Percentiles rank a stretch among this genome's conserved stretches.
phyloP scores from a whole-genome alignment of 2,329 filamentous ascomycete species.

The Amesomyces nigricolor region DNA sequence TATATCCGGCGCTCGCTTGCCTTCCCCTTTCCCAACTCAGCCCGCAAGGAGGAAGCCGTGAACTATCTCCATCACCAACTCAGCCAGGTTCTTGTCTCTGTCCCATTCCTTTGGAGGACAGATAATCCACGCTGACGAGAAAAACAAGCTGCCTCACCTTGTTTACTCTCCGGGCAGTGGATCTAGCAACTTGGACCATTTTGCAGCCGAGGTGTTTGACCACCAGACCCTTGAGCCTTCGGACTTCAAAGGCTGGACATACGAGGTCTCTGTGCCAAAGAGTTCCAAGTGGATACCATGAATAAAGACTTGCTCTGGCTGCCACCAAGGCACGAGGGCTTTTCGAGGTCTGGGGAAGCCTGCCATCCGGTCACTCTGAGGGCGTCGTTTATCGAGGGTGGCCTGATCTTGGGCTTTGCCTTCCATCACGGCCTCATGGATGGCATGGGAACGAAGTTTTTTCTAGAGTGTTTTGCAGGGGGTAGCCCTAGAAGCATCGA shows the following conservation, averaged over 20 bases:
- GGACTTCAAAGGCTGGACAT: neutral
- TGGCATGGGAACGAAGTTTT: neutral
- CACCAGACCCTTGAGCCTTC: neutral
- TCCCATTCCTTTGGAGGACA: slow-evolving; percentile 10
- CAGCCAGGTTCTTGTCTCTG: neutral
- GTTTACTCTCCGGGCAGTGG: neutral
- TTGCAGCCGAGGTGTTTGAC: neutral
- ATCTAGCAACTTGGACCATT: neutral
- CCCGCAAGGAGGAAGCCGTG: neutral
- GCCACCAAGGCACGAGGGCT: neutral
- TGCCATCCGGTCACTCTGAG: slow-evolving; percentile 6
- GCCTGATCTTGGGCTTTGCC: slow-evolving; percentile 13
- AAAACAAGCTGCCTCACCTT: neutral
- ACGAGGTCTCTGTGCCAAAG: neutral
- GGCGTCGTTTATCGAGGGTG: slow-evolving; percentile 6
- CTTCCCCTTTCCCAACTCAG: neutral
- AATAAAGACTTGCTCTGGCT: slow-evolving; percentile 12
- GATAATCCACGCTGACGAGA: neutral
- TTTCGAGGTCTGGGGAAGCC: neutral
- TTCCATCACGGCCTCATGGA: slow-evolving; percentile 16
- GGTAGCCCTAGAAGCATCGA: neutral
- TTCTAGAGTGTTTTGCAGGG: slow-evolving; percentile 5
- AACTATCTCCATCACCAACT: neutral
- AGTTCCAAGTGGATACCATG: neutral
- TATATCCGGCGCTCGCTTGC: neutral